These are phyloP conservation scores for Saccharomycopsis babjevae DNA, from an alignment of 805 yeast species.

Conservation along the genomic window DNA sequence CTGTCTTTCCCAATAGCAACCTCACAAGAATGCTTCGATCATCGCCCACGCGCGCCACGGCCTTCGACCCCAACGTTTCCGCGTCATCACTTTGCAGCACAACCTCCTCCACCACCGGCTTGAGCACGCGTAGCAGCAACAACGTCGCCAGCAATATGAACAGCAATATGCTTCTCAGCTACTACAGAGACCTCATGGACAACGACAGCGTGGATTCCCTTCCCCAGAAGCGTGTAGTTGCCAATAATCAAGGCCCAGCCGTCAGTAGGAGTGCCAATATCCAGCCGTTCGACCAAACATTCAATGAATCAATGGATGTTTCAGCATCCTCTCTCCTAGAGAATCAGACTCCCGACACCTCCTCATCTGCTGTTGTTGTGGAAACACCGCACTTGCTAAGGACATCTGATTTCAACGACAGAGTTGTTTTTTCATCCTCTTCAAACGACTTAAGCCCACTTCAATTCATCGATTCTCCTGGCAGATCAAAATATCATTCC, in stretches of 20 bases:
- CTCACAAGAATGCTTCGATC: background rate
- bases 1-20: too few species aligned
- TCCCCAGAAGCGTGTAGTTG: background rate
- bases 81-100: background rate
- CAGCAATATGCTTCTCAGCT: background rate
- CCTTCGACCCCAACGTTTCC: background rate
- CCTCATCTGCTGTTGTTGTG: background rate
- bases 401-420: background rate
- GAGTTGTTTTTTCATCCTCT: background rate
- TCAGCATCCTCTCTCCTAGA: background rate
- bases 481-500: slow-evolving; percentile 2
- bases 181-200: background rate
- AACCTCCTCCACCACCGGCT: background rate
- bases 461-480: slow-evolving; percentile 14
- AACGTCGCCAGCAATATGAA: background rate
- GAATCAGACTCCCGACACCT: background rate
- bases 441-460: slow-evolving; percentile 10
- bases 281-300: background rate
- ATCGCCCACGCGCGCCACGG: background rate
- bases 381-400: background rate
- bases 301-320: background rate
- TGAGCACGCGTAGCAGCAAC: background rate
- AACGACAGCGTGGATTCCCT: background rate
- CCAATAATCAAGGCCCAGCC: background rate
- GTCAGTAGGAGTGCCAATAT: background rate